These are phyloP conservation scores for Aphanomyces cochlioides DNA, from an alignment of 352 stramenopile genomes.

Conservation along the genomic window DNA sequence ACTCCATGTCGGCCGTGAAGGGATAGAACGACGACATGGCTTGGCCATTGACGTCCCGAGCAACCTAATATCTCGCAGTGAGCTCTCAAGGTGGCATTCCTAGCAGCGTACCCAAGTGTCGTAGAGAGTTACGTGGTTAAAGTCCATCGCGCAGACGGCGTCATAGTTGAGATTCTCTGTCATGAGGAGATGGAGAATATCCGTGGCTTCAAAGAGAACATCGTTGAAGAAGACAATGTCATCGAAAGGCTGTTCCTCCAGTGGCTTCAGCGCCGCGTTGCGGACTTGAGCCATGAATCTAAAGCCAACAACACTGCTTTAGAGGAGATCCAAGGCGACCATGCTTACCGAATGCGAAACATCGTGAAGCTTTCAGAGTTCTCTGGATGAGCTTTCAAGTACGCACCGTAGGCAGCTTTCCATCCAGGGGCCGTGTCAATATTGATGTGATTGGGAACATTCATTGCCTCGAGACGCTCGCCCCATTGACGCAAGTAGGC, in stretches of 20 bases:
- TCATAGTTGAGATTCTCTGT: slow-evolving; percentile 23
- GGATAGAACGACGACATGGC: slow-evolving; percentile 22
- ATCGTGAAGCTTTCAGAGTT: not conserved
- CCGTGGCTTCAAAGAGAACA: slow-evolving; percentile 11
- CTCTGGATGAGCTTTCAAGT: not conserved
- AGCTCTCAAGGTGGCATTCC: too few relatives aligned
- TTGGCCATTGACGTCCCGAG: slow-evolving; percentile 24
- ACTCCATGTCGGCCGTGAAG: slow-evolving; percentile 21
- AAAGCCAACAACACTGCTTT: not conserved
- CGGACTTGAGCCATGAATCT: slow-evolving; percentile 19
- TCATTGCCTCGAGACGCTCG: not conserved
- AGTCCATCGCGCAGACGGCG: slow-evolving; percentile 27
- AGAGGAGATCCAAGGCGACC: not conserved
- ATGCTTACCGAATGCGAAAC: slow-evolving; percentile 14
- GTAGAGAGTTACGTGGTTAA: slow-evolving; percentile 25
- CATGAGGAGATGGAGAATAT: slow-evolving; percentile 25
- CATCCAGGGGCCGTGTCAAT: slow-evolving; percentile 2
- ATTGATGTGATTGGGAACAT: not conserved
- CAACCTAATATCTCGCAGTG: not conserved
- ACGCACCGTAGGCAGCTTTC: not conserved
- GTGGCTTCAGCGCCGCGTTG: slow-evolving; percentile 7
- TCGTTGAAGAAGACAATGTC: slow-evolving; percentile 30
- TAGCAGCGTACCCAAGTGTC: slow-evolving; percentile 6
- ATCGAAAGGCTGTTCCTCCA: slow-evolving; percentile 9
- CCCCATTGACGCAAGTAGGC: not conserved